phyloP scores from a whole-genome alignment of 805 yeast genomes.

The Debaryomyces prosopidis region DNA sequence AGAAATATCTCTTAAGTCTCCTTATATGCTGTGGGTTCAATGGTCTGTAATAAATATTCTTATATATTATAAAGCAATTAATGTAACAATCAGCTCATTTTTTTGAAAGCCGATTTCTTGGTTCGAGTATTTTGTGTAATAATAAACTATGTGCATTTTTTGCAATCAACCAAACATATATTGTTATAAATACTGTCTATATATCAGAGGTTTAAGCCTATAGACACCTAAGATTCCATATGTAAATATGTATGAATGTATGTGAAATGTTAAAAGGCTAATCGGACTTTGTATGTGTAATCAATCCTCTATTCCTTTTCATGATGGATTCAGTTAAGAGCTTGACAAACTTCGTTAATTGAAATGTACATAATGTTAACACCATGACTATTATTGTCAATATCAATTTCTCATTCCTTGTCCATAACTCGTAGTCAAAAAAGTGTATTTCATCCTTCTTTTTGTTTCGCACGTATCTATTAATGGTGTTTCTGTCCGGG shows the following conservation, averaged over 20 bases:
- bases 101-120: no score
- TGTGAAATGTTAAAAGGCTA: neutral
- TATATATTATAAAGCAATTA: neutral
- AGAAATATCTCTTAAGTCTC: no score
- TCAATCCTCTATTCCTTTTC: neutral
- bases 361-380: slow-evolving; percentile 5
- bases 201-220: no score
- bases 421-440: slow-evolving; percentile 46
- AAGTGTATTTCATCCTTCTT: slow-evolving; percentile 38
- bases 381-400: slow-evolving; percentile 35
- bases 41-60: no score
- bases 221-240: no score
- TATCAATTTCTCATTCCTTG: slow-evolving; percentile 51
- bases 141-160: no score
- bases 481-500: slow-evolving; percentile 26
- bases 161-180: no score
- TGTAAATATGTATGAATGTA: neutral
- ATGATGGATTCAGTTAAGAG: neutral
- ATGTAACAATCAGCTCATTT: neutral
- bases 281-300: neutral
- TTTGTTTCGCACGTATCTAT: slow-evolving; percentile 28
- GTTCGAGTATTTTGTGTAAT: no score
- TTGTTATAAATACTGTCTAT: no score
- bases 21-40: no score
- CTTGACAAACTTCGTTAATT: slow-evolving; percentile 3